phyloP scores from a whole-genome alignment of 2,329 filamentous ascomycete genomes.

The Dactylellina parvicollis region DNA sequence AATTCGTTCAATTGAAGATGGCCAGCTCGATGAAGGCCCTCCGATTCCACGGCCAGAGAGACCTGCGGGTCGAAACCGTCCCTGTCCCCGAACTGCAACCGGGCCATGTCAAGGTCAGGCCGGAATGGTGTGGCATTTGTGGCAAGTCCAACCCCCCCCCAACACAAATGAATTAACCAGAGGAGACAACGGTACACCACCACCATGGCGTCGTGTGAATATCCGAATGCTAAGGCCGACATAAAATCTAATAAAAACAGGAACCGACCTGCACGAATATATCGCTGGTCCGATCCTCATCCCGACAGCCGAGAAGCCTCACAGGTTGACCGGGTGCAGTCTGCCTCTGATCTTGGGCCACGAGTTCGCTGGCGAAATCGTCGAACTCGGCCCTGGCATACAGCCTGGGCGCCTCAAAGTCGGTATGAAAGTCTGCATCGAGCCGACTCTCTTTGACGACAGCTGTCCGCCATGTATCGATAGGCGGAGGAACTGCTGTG shows the following conservation, averaged over 20 bases:
- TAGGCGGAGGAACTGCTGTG: slow-evolving; percentile 69
- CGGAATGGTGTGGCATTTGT: slow-evolving; percentile 52
- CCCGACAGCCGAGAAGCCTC: slow-evolving; percentile 38
- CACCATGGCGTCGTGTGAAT: too few species aligned
- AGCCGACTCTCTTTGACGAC: slow-evolving; percentile 65
- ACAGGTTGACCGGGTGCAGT: slow-evolving; percentile 69
- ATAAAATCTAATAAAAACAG: slow-evolving; percentile 13
- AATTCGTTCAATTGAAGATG: slow-evolving; percentile 3
- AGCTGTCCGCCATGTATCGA: slow-evolving; percentile 68
- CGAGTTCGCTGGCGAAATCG: slow-evolving; percentile 71
- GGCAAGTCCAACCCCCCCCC: slow-evolving; percentile 10
- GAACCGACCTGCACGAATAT: slow-evolving; percentile 49
- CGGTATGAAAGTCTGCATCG: slow-evolving; percentile 70
- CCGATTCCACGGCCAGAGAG: slow-evolving; percentile 39
- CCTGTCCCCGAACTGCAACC: slow-evolving; percentile 40
- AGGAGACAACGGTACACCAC: too few species aligned
- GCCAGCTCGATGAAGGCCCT: slow-evolving; percentile 40
- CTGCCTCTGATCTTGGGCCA: slow-evolving; percentile 72
- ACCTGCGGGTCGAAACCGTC: slow-evolving; percentile 36
- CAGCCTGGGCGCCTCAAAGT: slow-evolving; percentile 62
- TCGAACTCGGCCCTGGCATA: slow-evolving; percentile 68
- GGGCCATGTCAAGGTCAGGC: slow-evolving; percentile 47
- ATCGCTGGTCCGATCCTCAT: slow-evolving; percentile 40
- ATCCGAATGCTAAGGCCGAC: too few species aligned
- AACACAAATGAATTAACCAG: too few species aligned